A percentile compares a stretch with the other conserved stretches of the same genome.
Conservation (phyloP, 805 yeast species). For the Starmera caribaea region DNA sequence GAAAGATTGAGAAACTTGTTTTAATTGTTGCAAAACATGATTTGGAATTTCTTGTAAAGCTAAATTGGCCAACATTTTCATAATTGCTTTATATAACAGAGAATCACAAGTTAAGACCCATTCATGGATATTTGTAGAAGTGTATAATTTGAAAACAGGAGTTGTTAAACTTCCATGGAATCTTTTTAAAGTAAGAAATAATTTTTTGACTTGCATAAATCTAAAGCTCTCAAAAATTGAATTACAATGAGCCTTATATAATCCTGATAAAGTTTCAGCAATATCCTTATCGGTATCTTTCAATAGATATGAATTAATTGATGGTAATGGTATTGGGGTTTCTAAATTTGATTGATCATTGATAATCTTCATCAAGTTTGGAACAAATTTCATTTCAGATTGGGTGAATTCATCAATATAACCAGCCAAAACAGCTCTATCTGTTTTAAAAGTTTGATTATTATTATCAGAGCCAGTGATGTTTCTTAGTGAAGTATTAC, state of each 20-base stretch:
- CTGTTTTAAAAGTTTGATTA: neutral
- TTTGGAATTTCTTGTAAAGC: slow-evolving; percentile 49
- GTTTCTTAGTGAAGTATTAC: no score
- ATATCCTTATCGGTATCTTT: slow-evolving; percentile 42
- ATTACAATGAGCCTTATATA: slow-evolving; percentile 57
- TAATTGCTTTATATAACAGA: slow-evolving; percentile 43
- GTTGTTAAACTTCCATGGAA: slow-evolving; percentile 51
- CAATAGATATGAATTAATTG: slow-evolving; percentile 28
- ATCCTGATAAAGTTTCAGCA: slow-evolving; percentile 49
- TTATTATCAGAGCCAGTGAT: neutral
- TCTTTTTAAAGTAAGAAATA: slow-evolving; percentile 41
- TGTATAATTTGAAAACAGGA: slow-evolving; percentile 51
- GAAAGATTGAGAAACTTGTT: slow-evolving; percentile 39
- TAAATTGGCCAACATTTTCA: slow-evolving; percentile 53
- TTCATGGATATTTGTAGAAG: slow-evolving; percentile 33
- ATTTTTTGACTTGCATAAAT: slow-evolving; percentile 53
- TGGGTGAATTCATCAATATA: neutral
- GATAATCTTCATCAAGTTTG: slow-evolving; percentile 12
- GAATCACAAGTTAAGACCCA: slow-evolving; percentile 69
- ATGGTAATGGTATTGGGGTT: slow-evolving; percentile 26
- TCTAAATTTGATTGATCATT: slow-evolving; percentile 10
- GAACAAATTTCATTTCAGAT: slow-evolving; percentile 12
- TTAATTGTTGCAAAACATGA: slow-evolving; percentile 43
- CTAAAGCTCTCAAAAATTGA: slow-evolving; percentile 56
- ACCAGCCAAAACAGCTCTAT: neutral